Conservation (phyloP, 495 filamentous ascomycete species). For the Cercophora scortea region DNA sequence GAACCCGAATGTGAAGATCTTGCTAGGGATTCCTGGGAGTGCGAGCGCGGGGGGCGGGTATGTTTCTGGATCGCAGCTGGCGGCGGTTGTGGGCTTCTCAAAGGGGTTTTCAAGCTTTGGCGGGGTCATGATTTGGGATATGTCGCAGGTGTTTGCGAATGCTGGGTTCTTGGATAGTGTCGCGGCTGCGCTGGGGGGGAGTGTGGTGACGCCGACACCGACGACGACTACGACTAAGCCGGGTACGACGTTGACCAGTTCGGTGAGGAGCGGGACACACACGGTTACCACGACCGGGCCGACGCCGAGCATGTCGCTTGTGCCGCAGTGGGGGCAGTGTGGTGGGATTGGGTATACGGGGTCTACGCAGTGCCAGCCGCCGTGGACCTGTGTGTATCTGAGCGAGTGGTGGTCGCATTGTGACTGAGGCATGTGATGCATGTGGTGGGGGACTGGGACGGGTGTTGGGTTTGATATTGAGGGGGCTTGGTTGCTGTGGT, state of each 20-base stretch:
- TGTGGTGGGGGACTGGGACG: no score
- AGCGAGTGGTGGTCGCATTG: conserved; percentile 29
- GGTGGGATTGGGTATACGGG: conserved; percentile 31
- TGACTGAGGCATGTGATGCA: conserved; percentile 12
- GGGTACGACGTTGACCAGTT: conserved; percentile 1
- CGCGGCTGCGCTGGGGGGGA: conserved; percentile 15
- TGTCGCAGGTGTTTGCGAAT: conserved; percentile 53
- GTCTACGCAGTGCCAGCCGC: conserved; percentile 27
- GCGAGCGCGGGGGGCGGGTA: conserved; percentile 53
- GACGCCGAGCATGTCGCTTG: conserved; percentile 2
- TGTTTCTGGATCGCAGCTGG: conserved; percentile 34
- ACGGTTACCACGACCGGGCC: conserved; percentile 4
- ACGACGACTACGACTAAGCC: conserved; percentile 11
- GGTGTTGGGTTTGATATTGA: no score
- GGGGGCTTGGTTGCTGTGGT: no score
- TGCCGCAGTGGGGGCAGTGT: conserved; percentile 35
- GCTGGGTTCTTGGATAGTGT: conserved; percentile 45
- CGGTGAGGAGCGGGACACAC: not conserved
- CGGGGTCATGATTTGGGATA: conserved; percentile 70
- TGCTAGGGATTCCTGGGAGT: conserved; percentile 59
- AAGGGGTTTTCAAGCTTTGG: conserved; percentile 54
- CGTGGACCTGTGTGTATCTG: conserved; percentile 20
- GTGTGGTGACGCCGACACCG: conserved; percentile 2
- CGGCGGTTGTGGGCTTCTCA: conserved; percentile 40
- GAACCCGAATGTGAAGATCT: conserved; percentile 57